Base-by-base conservation (phyloP, 176 grass and related monocot species). In the Avena sativa region DNA sequence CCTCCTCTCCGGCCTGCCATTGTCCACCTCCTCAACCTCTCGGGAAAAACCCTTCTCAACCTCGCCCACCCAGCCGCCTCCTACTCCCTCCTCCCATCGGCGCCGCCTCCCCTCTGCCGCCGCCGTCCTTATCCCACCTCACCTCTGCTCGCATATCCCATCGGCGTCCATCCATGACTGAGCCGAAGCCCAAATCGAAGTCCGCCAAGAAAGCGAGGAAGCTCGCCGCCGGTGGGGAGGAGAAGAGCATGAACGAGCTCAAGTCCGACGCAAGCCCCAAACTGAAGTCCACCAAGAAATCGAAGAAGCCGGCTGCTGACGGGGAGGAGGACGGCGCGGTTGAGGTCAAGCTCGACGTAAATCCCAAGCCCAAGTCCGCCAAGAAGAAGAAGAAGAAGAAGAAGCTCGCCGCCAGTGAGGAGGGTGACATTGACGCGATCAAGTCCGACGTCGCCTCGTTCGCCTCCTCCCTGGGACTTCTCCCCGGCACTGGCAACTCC, bases 401-500 rank as follows among this genome's bases (percentile, higher is more conserved):
- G 64, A 81, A 81, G 61, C 19, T 82, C 3, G 75, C 86, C 23
- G 32, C 81, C 34, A 16, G 84, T 40, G 83, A 8, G 62, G 66
- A 58, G 21, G 85, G 83, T 20, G 91, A 93, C 58, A 74, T 98
- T 12, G 95, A 91, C 19, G 16, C 83, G 8, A 76, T 98, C 89
- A 89, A 92, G 63, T 98, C 96, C 51, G 96, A 98, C 12, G 96
- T 98, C 46, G 86, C 89, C 52, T 95, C 92, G 20, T 98, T 98
- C 84, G 96, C 90, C 68, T 95, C 93, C 11, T 92, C 96, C 28
- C 96, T 98, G 12, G 92, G 96, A 38, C 83, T 98, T 48, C 36
- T 86, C 72, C 34, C 81, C 13, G 76, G 67, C 73, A 20, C 86
- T 38, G 87, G 87, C 19, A 61, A 51, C 70, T 26, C 93, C 82